phyloP scores from a whole-genome alignment of 371 early-diverging fungal genomes.

The Zopfochytrium polystomum region DNA sequence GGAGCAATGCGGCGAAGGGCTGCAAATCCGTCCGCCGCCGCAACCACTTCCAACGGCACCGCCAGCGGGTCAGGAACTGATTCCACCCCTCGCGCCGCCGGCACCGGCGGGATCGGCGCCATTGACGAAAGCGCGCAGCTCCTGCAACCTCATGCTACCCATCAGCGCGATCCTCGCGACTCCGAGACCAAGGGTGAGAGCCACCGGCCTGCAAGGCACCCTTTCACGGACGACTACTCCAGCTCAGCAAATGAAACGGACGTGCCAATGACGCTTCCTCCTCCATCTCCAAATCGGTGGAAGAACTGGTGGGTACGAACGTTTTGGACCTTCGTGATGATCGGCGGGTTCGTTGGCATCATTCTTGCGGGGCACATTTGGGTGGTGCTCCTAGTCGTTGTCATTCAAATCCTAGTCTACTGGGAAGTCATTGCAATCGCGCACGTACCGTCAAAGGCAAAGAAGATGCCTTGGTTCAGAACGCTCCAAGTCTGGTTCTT shows the following conservation, averaged over 20 bases:
- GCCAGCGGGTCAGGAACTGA: no score
- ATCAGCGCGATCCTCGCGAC: no score
- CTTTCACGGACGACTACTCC: neutral
- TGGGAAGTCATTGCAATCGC: slow-evolving; percentile 87
- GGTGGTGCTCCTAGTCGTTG: slow-evolving; percentile 79
- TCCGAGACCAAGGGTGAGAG: no score
- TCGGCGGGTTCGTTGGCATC: slow-evolving; percentile 73
- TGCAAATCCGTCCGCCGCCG: no score
- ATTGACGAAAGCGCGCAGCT: no score
- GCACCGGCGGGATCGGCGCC: no score
- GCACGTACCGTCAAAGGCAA: slow-evolving; percentile 74
- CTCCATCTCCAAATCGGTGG: slow-evolving; percentile 34
- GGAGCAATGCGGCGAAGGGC: no score
- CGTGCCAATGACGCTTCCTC: neutral
- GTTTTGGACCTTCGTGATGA: slow-evolving; percentile 85
- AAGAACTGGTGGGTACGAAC: slow-evolving; percentile 66
- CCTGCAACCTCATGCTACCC: no score
- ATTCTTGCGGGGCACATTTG: slow-evolving; percentile 70
- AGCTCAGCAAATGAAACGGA: neutral
- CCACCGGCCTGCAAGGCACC: no score
- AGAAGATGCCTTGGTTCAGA: slow-evolving; percentile 87
- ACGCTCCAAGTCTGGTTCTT: slow-evolving; percentile 65
- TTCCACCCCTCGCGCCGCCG: no score
- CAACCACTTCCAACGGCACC: no score
- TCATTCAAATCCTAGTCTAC: slow-evolving; percentile 65